phyloP scores from a whole-genome alignment of 208 protist genomes.

The Leishmania guyanensis region DNA sequence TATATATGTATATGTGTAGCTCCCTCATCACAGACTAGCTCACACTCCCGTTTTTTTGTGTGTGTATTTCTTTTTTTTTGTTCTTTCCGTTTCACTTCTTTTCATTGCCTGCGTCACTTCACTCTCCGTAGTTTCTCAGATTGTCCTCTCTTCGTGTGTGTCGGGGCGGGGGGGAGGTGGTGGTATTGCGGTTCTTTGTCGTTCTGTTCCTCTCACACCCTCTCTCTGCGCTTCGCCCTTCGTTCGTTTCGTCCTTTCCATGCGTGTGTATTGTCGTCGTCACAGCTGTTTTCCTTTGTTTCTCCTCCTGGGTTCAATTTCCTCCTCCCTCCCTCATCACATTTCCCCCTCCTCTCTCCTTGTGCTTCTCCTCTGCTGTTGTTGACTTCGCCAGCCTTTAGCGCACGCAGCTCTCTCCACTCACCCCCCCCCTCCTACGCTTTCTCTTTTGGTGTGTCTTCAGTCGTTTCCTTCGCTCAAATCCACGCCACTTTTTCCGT shows the following conservation, averaged over 20 bases:
- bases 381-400: not conserved
- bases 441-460: not conserved
- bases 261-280: not conserved
- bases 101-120: not conserved
- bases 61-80: not conserved
- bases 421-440: not conserved
- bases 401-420: not conserved
- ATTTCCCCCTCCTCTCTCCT: not conserved
- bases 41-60: not conserved
- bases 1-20: not conserved
- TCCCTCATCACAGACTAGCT: not conserved
- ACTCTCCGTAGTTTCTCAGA: not conserved
- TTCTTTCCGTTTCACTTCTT: not conserved
- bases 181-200: too few species aligned
- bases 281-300: conserved; percentile 1
- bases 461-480: not conserved
- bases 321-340: not conserved
- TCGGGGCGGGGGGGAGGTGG: too few species aligned
- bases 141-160: not conserved
- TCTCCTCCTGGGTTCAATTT: not conserved
- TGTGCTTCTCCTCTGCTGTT: not conserved
- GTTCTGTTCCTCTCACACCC: too few species aligned
- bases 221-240: not conserved
- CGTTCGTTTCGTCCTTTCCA: not conserved
- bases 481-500: not conserved